Base-by-base conservation (phyloP, 306 rosid genomes). In the Hippophae gyantsensis region DNA sequence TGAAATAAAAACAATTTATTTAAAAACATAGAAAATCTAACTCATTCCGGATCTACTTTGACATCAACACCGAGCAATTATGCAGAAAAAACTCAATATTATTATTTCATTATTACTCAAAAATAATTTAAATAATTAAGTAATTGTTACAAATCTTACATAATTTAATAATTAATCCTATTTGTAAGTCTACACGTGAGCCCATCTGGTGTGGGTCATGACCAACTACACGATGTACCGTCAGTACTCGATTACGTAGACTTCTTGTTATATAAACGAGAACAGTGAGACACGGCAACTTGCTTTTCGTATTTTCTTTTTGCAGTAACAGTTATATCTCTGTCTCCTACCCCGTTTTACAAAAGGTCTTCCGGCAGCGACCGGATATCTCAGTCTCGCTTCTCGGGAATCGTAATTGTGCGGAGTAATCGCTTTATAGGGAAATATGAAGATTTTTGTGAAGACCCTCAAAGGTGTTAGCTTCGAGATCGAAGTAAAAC, bases 391-490 rank as follows among this genome's bases (percentile, higher is more conserved):
- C 46, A 55, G 53, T 42, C 58, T 65, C 10, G 65, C 64, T 58
- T 65, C 38, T 32, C 5, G 67, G 45, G 53, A 45, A 32, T 70
- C 60, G 66, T 57, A 53, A 56, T 62, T 44, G 9, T 49, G 42
- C 58, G 49, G 26, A n/a, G 18, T 50, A 6, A 32, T 23, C 41
- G 48, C 56, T 38, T 53, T 53, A 46, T 54, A 10, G 69, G 55
- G 38, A 25, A 62, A 65, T 65, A 86, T 86, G 95, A 86, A 86
- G 95, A 69, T 86, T 75, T 78, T 67, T 61, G 85, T 86, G 7
- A 86, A 83, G 79, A 86, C 95, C 26, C 78, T 83, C 38, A 86
- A 86, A 64, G 89, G 89, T 27, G 74, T 83, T 69, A 82, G 76
- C 78, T 86, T 83, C 52, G 80, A 70, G 68, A 67, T 86, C 80